Base-by-base conservation (phyloP, 495 filamentous ascomycete species). In the Penicilliopsis zonata region DNA sequence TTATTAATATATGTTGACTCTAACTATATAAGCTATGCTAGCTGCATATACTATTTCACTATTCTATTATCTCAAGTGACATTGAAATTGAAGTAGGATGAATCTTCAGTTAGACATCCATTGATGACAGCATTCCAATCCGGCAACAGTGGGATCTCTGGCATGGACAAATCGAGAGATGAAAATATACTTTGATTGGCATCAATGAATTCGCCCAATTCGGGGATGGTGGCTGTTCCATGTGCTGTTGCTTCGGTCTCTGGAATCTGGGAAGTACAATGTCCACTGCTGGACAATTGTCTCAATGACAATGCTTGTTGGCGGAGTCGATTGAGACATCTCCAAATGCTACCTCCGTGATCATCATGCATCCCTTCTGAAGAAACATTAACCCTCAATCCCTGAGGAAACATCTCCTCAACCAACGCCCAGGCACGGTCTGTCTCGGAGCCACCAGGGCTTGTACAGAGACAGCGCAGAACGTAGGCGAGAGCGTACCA, bases 401-500 rank as follows among this genome's bases (percentile, higher is more conserved):
- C 32, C 13, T 20, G 39, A 28, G 36, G 43, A 14, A 46, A 69
- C 5, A 41, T 34, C 17, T 46, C 62, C 18, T 69, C 62, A 24
- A 72, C 51, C 15, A 59, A 58, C 7, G 46, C 36, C 67, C 67
- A 72, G 16, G 61, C 67, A 31, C 59, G 49, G 18, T 72, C 64
- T 21, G 68, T 48, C 5, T 55, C 35, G 5, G 59, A 46, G 7
- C 55, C 57, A 47, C 53, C 52, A 5, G 65, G 54, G 16, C 57
- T 57, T 23, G 44, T 50, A 18, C 48, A 49, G 2, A 62, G 53
- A 18, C 67, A 63, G 35, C 65, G 53, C n/a, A 70, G 36, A 23
- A 73, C 53, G 31, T 61, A 70, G 10, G 61, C 63, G 23, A 74
- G 50, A 36, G 69, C 59, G 40, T 76, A 63, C 72, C 72, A 76